phyloP scores from a whole-genome alignment of 2,329 filamentous ascomycete species.

The Macrophomina pseudophaseolina region DNA sequence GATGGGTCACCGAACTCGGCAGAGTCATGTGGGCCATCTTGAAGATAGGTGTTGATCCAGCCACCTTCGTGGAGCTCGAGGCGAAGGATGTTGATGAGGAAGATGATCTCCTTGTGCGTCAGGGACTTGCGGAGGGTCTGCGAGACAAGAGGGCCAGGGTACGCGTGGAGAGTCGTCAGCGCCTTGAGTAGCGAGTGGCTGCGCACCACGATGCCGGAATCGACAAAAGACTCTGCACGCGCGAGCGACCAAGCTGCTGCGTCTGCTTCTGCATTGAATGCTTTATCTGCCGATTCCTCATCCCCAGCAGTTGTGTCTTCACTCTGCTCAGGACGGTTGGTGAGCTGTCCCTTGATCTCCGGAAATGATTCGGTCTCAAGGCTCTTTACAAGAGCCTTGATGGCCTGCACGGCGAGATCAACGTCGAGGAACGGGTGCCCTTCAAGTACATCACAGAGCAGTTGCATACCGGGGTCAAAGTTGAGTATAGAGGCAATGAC shows the following conservation, averaged over 20 bases:
- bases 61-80: slow-evolving; percentile 75
- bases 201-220: slow-evolving; percentile 66
- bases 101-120: slow-evolving; percentile 70
- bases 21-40: slow-evolving; percentile 53
- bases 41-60: slow-evolving; percentile 76
- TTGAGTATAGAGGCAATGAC: slow-evolving; percentile 67
- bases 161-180: slow-evolving; percentile 69
- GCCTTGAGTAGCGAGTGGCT: slow-evolving; percentile 69
- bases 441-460: slow-evolving; percentile 69
- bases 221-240: slow-evolving; percentile 70
- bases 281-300: slow-evolving; percentile 38
- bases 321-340: slow-evolving; percentile 38
- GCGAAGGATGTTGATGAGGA: slow-evolving; percentile 73
- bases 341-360: slow-evolving; percentile 45
- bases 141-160: slow-evolving; percentile 65
- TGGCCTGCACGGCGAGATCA: slow-evolving; percentile 68
- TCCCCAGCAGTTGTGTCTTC: slow-evolving; percentile 29
- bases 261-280: slow-evolving; percentile 46
- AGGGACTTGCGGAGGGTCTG: slow-evolving; percentile 68
- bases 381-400: slow-evolving; percentile 71
- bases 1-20: slow-evolving; percentile 58
- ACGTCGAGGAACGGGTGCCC: slow-evolving; percentile 67
- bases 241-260: slow-evolving; percentile 62
- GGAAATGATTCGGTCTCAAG: slow-evolving; percentile 57
- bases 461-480: slow-evolving; percentile 70